Percentiles rank a stretch among this genome's conserved stretches.
Conservation (phyloP, 768 basidiomycete genomes). For the Phanerodontia chrysosporium region DNA sequence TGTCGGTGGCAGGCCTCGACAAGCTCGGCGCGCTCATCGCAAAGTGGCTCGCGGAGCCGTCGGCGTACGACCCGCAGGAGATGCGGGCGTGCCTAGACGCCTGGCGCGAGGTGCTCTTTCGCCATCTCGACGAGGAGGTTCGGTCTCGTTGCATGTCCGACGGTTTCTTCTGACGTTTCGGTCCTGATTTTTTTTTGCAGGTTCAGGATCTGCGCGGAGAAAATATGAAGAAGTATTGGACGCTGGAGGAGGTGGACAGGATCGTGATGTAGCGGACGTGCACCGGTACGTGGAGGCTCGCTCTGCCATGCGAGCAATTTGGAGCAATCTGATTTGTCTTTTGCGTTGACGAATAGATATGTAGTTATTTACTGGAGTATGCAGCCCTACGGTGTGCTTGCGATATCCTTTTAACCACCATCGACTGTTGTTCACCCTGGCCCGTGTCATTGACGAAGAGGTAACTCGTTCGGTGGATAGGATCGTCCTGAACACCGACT, state of each 20-base stretch:
- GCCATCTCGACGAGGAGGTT: slow-evolving; percentile 53
- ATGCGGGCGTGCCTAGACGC: slow-evolving; percentile 47
- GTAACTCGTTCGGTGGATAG: too few relatives aligned
- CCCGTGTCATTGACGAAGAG: too few relatives aligned
- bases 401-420: too few relatives aligned
- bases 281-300: too few relatives aligned
- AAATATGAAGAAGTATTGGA: slow-evolving; percentile 52
- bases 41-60: slow-evolving; percentile 40
- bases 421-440: too few relatives aligned
- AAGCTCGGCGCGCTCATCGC: slow-evolving; percentile 34
- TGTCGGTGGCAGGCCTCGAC: slow-evolving; percentile 45
- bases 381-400: too few relatives aligned
- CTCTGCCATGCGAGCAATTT: too few relatives aligned
- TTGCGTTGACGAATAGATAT: too few relatives aligned
- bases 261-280: slow-evolving; percentile 14
- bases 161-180: neutral
- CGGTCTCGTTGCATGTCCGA: neutral
- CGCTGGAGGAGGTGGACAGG: slow-evolving; percentile 39
- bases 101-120: slow-evolving; percentile 45
- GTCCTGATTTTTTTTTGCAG: slow-evolving; percentile 21
- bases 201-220: slow-evolving; percentile 46
- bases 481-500: too few relatives aligned
- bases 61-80: slow-evolving; percentile 45
- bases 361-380: too few relatives aligned
- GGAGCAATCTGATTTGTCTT: too few relatives aligned